Conservation (phyloP, 75 land plant genomes). For the Sequoia sempervirens region DNA sequence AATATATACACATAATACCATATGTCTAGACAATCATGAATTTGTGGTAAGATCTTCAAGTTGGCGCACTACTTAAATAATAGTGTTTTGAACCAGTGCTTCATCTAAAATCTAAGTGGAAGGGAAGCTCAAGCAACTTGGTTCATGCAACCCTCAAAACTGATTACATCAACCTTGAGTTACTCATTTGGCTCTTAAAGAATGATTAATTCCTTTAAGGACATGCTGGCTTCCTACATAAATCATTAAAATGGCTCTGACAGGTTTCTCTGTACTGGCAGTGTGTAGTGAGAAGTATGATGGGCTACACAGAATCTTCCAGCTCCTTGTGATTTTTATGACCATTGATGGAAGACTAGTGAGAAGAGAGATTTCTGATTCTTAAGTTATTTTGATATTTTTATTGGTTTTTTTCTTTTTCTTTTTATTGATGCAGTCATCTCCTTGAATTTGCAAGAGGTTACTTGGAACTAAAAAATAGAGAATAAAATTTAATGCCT, state of each 20-base stretch:
- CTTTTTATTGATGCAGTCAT: no score
- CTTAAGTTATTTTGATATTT: background rate
- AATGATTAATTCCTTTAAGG: background rate
- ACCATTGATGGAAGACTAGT: background rate
- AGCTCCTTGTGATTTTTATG: background rate
- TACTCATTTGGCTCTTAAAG: background rate
- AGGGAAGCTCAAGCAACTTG: background rate
- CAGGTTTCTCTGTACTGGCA: conserved; percentile 98
- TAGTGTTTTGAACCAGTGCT: no score
- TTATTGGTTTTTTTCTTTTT: no score
- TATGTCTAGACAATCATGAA: no score
- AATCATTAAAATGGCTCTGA: conserved; percentile 44
- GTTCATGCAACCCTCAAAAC: background rate
- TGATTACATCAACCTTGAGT: background rate
- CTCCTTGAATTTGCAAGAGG: background rate
- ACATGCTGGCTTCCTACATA: conserved; percentile 39
- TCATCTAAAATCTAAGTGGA: background rate
- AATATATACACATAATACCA: no score
- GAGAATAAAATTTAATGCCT: no score
- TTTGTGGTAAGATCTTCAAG: no score
- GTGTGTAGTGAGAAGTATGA: conserved; percentile 96
- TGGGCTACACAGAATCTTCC: conserved; percentile 43
- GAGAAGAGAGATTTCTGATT: background rate
- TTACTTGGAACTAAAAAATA: background rate
- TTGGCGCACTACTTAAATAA: no score